These are phyloP conservation scores for Cryphonectria carpinicola DNA, from an alignment of 2,329 filamentous ascomycete species.

Conservation along the genomic window DNA sequence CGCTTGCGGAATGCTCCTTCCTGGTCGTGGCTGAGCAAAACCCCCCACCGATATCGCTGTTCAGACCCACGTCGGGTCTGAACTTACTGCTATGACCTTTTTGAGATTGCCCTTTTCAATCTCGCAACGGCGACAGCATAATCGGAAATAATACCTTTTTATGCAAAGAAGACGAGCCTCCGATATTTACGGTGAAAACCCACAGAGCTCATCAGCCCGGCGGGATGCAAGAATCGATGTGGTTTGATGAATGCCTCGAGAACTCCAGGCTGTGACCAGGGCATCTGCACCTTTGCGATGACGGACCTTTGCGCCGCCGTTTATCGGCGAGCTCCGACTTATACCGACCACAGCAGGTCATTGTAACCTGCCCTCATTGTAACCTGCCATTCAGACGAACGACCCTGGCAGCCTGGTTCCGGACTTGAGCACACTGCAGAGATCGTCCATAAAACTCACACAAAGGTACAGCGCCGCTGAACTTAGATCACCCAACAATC, in stretches of 20 bases:
- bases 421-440: not conserved
- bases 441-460: not conserved
- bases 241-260: no score
- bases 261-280: not conserved
- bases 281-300: conserved; percentile 15
- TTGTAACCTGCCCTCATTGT: conserved; percentile 22
- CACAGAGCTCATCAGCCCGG: not conserved
- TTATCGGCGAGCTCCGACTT: conserved; percentile 28
- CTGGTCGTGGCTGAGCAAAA: not conserved
- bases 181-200: not conserved
- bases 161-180: not conserved
- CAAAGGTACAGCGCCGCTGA: not conserved
- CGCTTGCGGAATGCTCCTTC: not conserved
- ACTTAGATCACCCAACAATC: not conserved
- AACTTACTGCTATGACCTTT: not conserved
- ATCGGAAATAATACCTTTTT: not conserved
- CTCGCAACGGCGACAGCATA: not conserved
- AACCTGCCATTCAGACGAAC: conserved; percentile 20
- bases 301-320: conserved; percentile 15
- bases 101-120: not conserved
- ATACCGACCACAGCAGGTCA: conserved; percentile 13
- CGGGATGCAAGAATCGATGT: not conserved
- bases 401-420: not conserved
- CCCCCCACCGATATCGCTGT: conserved; percentile 1
- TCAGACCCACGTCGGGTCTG: conserved; percentile 1